These are phyloP conservation scores for Cicer bijugum DNA, from an alignment of 306 rosid species.

Conservation along the genomic window DNA sequence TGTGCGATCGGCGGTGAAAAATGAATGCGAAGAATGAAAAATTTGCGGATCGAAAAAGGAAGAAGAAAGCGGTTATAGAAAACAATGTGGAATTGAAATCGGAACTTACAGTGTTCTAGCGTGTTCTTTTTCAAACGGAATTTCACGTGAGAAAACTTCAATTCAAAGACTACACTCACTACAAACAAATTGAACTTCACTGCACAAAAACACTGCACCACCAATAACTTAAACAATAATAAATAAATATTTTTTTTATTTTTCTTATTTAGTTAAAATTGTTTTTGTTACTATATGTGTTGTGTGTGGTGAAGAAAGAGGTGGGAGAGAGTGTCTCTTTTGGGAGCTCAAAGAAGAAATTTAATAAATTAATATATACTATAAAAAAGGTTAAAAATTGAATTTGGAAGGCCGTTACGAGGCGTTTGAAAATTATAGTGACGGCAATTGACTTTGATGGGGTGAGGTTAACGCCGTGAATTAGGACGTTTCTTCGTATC, in stretches of 20 bases:
- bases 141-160: slow-evolving; percentile 48
- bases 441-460: slow-evolving; percentile 24
- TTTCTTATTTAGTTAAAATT: slow-evolving; percentile 19
- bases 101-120: slow-evolving; percentile 53
- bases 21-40: slow-evolving; percentile 27
- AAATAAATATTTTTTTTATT: background rate
- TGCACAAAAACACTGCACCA: slow-evolving; percentile 24
- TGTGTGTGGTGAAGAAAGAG: slow-evolving; percentile 46
- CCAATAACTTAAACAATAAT: no score
- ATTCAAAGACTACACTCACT: slow-evolving; percentile 43
- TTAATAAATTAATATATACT: no score
- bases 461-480: slow-evolving; percentile 59
- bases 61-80: slow-evolving; percentile 29
- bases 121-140: slow-evolving; percentile 39
- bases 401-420: slow-evolving; percentile 52
- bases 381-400: slow-evolving; percentile 9
- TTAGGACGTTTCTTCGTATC: slow-evolving; percentile 48
- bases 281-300: slow-evolving; percentile 11
- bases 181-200: slow-evolving; percentile 19
- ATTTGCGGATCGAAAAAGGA: slow-evolving; percentile 58
- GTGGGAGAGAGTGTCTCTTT: slow-evolving; percentile 27
- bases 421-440: slow-evolving; percentile 49
- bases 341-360: slow-evolving; percentile 33
- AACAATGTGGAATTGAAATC: slow-evolving; percentile 25
- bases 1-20: slow-evolving; percentile 31